Conservation (phyloP, 306 rosid species). For the Ziziphus jujuba region DNA sequence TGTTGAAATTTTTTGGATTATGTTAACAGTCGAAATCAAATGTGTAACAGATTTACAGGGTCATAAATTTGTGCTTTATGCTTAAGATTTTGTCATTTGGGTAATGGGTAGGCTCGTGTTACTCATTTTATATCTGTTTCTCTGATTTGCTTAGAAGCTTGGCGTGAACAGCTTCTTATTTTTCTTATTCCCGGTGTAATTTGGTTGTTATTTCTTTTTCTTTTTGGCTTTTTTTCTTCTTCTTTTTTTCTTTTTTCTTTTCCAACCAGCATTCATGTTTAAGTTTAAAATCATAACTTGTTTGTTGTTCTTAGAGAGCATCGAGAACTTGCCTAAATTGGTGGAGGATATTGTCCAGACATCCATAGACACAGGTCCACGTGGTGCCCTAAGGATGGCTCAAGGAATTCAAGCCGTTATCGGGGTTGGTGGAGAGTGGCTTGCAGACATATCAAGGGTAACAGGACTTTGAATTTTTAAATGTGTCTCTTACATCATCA, state of each 20-base stretch:
- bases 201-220: neutral
- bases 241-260: no score
- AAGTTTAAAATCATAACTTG: conserved; percentile 13
- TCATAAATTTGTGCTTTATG: neutral
- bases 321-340: conserved; percentile 72
- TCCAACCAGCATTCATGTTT: neutral
- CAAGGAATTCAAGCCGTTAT: conserved; percentile 88
- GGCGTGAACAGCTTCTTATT: neutral
- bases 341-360: conserved; percentile 91
- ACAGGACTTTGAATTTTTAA: neutral
- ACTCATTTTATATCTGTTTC: neutral
- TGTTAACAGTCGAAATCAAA: neutral
- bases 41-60: neutral
- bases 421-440: conserved; percentile 95
- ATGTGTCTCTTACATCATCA: neutral
- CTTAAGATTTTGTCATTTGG: neutral
- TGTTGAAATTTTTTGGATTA: neutral
- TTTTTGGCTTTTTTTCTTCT: no score
- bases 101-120: neutral
- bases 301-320: conserved; percentile 49
- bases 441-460: conserved; percentile 71
- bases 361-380: conserved; percentile 80
- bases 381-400: conserved; percentile 79
- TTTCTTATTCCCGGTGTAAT: neutral
- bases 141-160: neutral